Conservation (phyloP, 2,329 filamentous ascomycete genomes). For the Penicillium sp. region DNA sequence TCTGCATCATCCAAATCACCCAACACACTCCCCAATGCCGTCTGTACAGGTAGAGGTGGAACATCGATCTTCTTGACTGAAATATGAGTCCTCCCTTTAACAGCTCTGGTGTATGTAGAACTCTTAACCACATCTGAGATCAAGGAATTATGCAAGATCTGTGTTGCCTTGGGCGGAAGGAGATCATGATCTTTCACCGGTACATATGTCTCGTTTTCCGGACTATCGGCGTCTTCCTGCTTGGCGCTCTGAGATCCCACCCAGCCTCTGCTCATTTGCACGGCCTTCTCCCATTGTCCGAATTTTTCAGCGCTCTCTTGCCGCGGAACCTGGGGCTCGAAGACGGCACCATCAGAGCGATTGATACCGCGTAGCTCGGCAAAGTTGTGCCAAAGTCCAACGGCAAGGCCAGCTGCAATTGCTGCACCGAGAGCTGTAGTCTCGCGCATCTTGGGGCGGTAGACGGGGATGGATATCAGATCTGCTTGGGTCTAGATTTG, state of each 20-base stretch:
- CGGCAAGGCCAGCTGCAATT: conserved; percentile 80
- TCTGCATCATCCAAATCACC: conserved; percentile 35
- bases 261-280: conserved; percentile 75
- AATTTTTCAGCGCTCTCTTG: conserved; percentile 62
- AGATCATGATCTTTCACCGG: not conserved
- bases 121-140: conserved; percentile 16
- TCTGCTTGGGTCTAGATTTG: conserved; percentile 68
- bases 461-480: conserved; percentile 77
- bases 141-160: not conserved
- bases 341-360: conserved; percentile 66
- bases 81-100: conserved; percentile 14
- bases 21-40: conserved; percentile 23
- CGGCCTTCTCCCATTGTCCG: conserved; percentile 69
- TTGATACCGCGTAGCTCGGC: conserved; percentile 73
- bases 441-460: conserved; percentile 84
- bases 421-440: conserved; percentile 86
- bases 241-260: conserved; percentile 14
- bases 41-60: conserved; percentile 13
- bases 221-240: not conserved
- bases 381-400: conserved; percentile 73
- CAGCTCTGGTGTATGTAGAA: not conserved
- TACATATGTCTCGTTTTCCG: not conserved
- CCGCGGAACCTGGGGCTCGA: conserved; percentile 61
- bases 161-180: not conserved
- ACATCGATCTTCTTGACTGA: conserved; percentile 18